Conservation (phyloP, 495 filamentous ascomycete species). For the Penicillium manginii region DNA sequence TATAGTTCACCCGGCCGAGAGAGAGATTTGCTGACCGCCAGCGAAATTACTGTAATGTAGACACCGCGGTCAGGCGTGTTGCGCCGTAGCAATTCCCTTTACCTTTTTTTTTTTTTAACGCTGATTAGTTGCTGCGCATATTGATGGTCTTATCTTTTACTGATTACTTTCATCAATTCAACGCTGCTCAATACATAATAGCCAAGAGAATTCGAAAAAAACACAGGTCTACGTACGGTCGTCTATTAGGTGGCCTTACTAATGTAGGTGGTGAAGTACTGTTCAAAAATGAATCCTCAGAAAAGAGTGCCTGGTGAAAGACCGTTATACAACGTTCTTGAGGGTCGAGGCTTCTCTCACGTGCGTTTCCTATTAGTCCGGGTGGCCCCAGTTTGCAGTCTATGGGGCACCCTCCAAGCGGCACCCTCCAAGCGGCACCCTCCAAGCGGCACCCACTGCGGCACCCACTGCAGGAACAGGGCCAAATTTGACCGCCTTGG, state of each 20-base stretch:
- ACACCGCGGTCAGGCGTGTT: not conserved
- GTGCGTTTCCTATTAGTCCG: no score
- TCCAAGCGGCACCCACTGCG: no score
- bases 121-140: not conserved
- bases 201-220: not conserved
- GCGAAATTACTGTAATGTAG: not conserved
- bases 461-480: no score
- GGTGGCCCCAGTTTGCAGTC: no score
- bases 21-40: no score
- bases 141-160: not conserved
- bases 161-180: not conserved
- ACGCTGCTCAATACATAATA: not conserved
- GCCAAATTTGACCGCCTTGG: no score
- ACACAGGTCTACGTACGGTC: not conserved
- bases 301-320: constrained; percentile 14
- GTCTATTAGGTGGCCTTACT: no score
- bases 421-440: no score
- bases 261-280: not conserved
- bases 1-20: no score
- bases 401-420: no score
- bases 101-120: not conserved
- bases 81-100: not conserved
- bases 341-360: no score
- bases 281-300: not conserved
- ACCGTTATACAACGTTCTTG: no score